Evolutionary conservation across 306 rosid species (phyloP).

Genomic region (Ormosia emarginata): DNA sequence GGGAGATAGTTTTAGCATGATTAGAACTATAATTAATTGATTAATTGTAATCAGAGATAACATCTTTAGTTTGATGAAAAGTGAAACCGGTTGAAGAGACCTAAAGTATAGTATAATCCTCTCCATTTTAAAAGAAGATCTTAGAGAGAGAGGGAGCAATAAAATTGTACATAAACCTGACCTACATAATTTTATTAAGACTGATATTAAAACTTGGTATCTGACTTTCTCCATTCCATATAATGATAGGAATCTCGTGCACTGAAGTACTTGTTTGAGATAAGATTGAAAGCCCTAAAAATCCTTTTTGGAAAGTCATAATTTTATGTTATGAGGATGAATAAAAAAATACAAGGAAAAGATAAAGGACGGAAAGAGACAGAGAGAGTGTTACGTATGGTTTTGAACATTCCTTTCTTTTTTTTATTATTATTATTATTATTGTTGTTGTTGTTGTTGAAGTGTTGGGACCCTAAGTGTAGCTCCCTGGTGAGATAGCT

Average conservation of each 20-base stretch:
- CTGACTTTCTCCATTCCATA: neutral
- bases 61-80: no score
- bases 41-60: no score
- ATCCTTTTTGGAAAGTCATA: constrained; percentile 20
- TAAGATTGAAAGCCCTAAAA: constrained; percentile 10
- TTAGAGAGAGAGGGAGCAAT: neutral
- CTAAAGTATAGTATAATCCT: no score
- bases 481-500: constrained; percentile 20
- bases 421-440: neutral
- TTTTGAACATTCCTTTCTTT: constrained; percentile 36
- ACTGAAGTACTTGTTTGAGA: constrained; percentile 1
- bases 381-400: constrained; percentile 26
- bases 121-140: no score
- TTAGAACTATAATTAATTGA: no score
- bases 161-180: neutral
- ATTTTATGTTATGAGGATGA: neutral
- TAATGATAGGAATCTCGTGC: constrained; percentile 21
- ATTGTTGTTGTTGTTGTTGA: constrained; percentile 11
- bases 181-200: neutral
- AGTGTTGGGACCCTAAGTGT: constrained; percentile 41
- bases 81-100: no score
- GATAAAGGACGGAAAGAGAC: neutral
- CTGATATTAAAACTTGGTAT: neutral
- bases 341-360: neutral
- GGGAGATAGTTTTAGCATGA: no score